These are phyloP conservation scores for Discostella stelligeroides DNA, from an alignment of 108 stramenopile species.

Conservation along the genomic window DNA sequence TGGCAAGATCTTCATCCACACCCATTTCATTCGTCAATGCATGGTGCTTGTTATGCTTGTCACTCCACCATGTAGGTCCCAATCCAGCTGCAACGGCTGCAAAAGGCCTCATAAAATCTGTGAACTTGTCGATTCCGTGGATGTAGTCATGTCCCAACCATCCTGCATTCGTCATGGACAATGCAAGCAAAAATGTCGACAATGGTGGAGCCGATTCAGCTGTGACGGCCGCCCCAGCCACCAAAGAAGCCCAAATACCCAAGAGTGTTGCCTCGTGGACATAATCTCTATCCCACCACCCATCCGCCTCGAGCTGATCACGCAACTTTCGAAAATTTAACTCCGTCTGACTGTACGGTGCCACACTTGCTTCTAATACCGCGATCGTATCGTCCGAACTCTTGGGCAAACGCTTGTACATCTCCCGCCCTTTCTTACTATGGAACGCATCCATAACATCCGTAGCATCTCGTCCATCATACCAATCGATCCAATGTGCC, in stretches of 20 bases:
- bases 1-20: constrained; percentile 93
- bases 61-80: constrained; percentile 83
- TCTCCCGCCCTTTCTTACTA: constrained; percentile 70
- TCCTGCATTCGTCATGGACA: constrained; percentile 88
- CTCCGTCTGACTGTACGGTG: constrained; percentile 64
- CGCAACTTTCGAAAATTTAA: constrained; percentile 83
- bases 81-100: constrained; percentile 77
- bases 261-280: constrained; percentile 76
- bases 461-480: constrained; percentile 91
- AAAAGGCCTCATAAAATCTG: constrained; percentile 66
- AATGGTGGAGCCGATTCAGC: constrained; percentile 56
- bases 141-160: constrained; percentile 95
- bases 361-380: constrained; percentile 50
- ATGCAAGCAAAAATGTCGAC: constrained; percentile 53
- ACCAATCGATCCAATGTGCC: constrained; percentile 92
- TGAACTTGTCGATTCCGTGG: constrained; percentile 84
- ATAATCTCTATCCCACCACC: constrained; percentile 90
- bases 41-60: constrained; percentile 93
- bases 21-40: constrained; percentile 90
- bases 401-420: constrained; percentile 82
- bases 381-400: constrained; percentile 31
- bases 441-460: constrained; percentile 96
- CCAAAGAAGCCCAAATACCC: constrained; percentile 68
- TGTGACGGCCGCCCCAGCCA: constrained; percentile 59
- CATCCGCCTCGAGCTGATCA: constrained; percentile 75